phyloP scores from a whole-genome alignment of 2,329 filamentous ascomycete genomes.

The Hypoxylon sp. region DNA sequence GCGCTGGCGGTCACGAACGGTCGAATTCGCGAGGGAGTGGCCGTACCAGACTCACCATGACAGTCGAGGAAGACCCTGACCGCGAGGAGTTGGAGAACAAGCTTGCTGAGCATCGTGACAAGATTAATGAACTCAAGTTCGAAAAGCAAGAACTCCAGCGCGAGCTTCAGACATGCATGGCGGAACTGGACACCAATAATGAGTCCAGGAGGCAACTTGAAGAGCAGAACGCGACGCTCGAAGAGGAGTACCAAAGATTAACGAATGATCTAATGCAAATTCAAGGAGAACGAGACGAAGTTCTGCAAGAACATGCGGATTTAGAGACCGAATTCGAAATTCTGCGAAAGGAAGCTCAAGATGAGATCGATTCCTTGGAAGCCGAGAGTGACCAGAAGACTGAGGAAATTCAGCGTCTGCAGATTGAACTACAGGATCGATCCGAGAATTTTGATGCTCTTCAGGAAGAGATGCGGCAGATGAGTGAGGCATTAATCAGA shows the following conservation, averaged over 20 bases:
- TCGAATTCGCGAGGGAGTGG: slow-evolving; percentile 82
- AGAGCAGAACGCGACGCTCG: slow-evolving; percentile 72
- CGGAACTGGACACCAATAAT: slow-evolving; percentile 83
- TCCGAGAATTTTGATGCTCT: slow-evolving; percentile 92
- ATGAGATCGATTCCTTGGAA: slow-evolving; percentile 76
- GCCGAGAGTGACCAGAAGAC: slow-evolving; percentile 80
- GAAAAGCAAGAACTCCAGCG: slow-evolving; percentile 90
- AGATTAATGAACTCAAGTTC: slow-evolving; percentile 86
- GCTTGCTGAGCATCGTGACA: slow-evolving; percentile 86
- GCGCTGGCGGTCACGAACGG: slow-evolving; percentile 77
- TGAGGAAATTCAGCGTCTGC: slow-evolving; percentile 77
- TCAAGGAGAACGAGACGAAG: slow-evolving; percentile 89
- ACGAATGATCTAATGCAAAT: slow-evolving; percentile 85
- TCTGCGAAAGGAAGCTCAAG: slow-evolving; percentile 74
- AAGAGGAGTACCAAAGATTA: slow-evolving; percentile 84
- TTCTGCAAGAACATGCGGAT: slow-evolving; percentile 74
- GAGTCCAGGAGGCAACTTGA: slow-evolving; percentile 74
- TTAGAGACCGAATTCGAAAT: slow-evolving; percentile 74
- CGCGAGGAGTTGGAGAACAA: slow-evolving; percentile 89
- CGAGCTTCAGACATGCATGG: slow-evolving; percentile 83
- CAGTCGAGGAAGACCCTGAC: slow-evolving; percentile 82
- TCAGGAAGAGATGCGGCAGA: slow-evolving; percentile 92
- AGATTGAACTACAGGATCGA: slow-evolving; percentile 79
- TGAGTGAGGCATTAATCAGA: slow-evolving; percentile 87
- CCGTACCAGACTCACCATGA: slow-evolving; percentile 73